These are phyloP conservation scores for Stagonosporopsis vannaccii DNA, from an alignment of 2,329 filamentous ascomycete genomes.

Conservation along the genomic window DNA sequence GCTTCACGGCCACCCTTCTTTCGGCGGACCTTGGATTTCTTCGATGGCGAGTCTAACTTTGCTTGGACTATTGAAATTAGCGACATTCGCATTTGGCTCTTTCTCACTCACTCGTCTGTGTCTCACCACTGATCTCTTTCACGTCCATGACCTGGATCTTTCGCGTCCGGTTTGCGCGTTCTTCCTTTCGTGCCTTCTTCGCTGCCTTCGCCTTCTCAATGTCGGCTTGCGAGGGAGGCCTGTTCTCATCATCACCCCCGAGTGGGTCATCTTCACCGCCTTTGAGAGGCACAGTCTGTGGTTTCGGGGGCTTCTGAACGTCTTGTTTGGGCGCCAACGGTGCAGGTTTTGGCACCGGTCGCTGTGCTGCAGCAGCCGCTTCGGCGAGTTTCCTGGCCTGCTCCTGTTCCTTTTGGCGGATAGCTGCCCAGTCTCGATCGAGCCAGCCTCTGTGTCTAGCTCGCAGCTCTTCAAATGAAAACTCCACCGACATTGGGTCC, in stretches of 20 bases:
- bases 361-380: conserved; percentile 21
- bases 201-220: conserved; percentile 65
- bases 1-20: conserved; percentile 79
- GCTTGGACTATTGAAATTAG: conserved; percentile 74
- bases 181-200: conserved; percentile 57
- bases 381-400: conserved; percentile 37
- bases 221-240: conserved; percentile 55
- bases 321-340: conserved; percentile 20
- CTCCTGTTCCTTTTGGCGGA: conserved; percentile 38
- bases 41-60: conserved; percentile 87
- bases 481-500: conserved; percentile 71
- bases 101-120: conserved; percentile 79
- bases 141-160: conserved; percentile 78
- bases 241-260: conserved; percentile 56
- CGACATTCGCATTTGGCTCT: neutral
- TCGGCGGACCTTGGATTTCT: conserved; percentile 74
- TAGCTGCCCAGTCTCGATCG: conserved; percentile 60
- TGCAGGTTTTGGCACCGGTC: conserved; percentile 19
- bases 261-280: conserved; percentile 43
- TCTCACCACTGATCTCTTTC: conserved; percentile 73
- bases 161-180: conserved; percentile 58
- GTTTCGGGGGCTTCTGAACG: conserved; percentile 26
- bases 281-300: conserved; percentile 43
- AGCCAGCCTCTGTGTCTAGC: conserved; percentile 76
- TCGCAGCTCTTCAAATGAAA: conserved; percentile 91